phyloP scores from a whole-genome alignment of 768 basidiomycete genomes.

The Lactarius indigo region DNA sequence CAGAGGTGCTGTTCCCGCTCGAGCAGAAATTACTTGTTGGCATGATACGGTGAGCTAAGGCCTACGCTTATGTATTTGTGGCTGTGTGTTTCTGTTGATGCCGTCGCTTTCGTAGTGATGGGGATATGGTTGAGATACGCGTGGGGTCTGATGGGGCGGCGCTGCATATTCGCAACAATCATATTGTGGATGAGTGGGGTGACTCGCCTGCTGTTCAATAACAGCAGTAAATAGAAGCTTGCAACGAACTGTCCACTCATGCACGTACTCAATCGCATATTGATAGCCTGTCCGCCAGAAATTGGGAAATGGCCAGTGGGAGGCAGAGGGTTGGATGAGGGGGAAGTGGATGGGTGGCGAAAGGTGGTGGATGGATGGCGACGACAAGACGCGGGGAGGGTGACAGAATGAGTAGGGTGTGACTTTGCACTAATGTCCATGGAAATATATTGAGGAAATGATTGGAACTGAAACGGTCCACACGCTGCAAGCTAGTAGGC shows the following conservation, averaged over 20 bases:
- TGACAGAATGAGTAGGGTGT: too few relatives aligned
- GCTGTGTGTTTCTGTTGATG: not conserved
- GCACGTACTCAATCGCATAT: too few relatives aligned
- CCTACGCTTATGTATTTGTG: not conserved
- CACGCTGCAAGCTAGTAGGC: too few relatives aligned
- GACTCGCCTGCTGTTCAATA: not conserved
- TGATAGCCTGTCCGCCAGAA: too few relatives aligned
- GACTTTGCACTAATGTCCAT: too few relatives aligned
- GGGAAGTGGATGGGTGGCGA: too few relatives aligned
- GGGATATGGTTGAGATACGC: slow-evolving; percentile 59
- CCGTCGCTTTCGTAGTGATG: slow-evolving; percentile 43
- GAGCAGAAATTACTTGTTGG: slow-evolving; percentile 78
- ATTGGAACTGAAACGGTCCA: too few relatives aligned
- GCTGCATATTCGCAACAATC: slow-evolving; percentile 61
- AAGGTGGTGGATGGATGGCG: too few relatives aligned
- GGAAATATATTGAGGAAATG: too few relatives aligned
- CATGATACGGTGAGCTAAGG: slow-evolving; percentile 63
- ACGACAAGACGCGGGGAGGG: too few relatives aligned
- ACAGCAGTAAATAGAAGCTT: not conserved
- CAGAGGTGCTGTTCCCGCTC: slow-evolving; percentile 76
- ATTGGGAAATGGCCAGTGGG: too few relatives aligned
- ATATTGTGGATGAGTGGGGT: slow-evolving; percentile 42
- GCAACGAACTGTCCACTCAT: not conserved
- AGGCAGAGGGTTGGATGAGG: too few relatives aligned
- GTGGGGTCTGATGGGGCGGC: slow-evolving; percentile 39